Percentiles rank a stretch among this genome's conserved stretches.
Evolutionary conservation across 768 basidiomycete species (phyloP).

Genomic region (Trametes maxima): DNA sequence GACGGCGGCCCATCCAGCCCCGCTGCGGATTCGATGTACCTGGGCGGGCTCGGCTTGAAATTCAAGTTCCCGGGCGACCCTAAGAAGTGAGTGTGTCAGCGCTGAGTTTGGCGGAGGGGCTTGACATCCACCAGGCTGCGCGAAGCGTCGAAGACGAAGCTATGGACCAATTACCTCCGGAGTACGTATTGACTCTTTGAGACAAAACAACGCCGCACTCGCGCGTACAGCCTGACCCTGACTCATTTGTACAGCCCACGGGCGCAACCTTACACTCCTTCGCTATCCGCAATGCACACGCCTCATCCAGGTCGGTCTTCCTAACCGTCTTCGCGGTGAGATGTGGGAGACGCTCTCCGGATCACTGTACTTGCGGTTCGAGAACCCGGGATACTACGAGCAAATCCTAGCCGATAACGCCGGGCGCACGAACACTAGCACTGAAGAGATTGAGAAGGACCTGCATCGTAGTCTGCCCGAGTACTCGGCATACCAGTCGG

Average conservation of each 20-base stretch:
- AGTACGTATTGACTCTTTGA: conserved; percentile 45
- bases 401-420: conserved; percentile 73
- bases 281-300: conserved; percentile 97
- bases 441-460: conserved; percentile 99
- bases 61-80: conserved; percentile 94
- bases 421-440: conserved; percentile 82
- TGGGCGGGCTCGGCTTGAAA: conserved; percentile 76
- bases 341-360: conserved; percentile 99
- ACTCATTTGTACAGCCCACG: conserved; percentile 62
- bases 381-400: conserved; percentile 82
- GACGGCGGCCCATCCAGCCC: conserved; percentile 39
- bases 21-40: conserved; percentile 57
- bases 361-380: conserved; percentile 86
- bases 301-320: conserved; percentile 96
- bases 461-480: conserved; percentile 94
- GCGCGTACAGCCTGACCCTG: conserved; percentile 13
- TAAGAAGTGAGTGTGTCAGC: conserved; percentile 65
- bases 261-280: conserved; percentile 91
- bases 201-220: not conserved
- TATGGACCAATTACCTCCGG: conserved; percentile 89
- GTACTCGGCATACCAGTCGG: conserved; percentile 92
- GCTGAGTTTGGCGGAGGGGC: not conserved
- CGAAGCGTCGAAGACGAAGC: conserved; percentile 92
- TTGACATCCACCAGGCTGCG: conserved; percentile 55
- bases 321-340: conserved; percentile 92